Base-by-base conservation (phyloP, 2,329 filamentous ascomycete species). In the Ophiostoma sp. region DNA sequence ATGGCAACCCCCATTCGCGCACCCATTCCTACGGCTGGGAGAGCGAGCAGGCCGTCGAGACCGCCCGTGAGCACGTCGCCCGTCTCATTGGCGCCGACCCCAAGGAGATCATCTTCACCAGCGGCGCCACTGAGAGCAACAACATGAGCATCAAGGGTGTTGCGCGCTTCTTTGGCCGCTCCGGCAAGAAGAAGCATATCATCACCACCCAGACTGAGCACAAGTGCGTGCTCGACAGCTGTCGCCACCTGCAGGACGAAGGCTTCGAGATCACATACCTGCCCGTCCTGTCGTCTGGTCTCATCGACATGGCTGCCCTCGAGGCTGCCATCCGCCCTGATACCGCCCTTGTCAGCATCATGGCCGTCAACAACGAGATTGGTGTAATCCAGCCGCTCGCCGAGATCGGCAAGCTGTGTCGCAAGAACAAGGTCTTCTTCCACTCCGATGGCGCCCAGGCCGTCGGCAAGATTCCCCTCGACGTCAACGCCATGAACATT, bases 71-170 rank as follows among this genome's bases (percentile, higher is more conserved):
- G 74, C 87, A 98, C 75, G 84, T 98, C 72, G 95, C 95, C 3
- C 84, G 84, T 52, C 85, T 99, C 68, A 95, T 99, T 73, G 94
- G 94, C 40, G 95, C 95, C 41, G 93, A 99, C 77, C 83, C 95
- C 5, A 99, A 99, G 80, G 95, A 99, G 78, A 98, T 99, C 73
- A 96, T 99, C 75, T 98, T 99, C 80, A 99, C 95, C 6, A 97
- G 93, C 75, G 95, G 95, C 68, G 95, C 95, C 16, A 99, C 95
- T 0, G 95, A 99, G 82, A 97, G 93, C 77, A 99, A 99, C 81
- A 99, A 99, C 76, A 99, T 99, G 95, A 97, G 93, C 79, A 92
- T 99, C 81, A 99, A 99, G 81, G 95, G 95, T 72, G 94, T 99
- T 8, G 93, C 95, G 27, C 86, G 94, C 72, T 99, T 99, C 81